phyloP scores from a whole-genome alignment of 163 green algal genomes.

The Chlorella variabilis region DNA sequence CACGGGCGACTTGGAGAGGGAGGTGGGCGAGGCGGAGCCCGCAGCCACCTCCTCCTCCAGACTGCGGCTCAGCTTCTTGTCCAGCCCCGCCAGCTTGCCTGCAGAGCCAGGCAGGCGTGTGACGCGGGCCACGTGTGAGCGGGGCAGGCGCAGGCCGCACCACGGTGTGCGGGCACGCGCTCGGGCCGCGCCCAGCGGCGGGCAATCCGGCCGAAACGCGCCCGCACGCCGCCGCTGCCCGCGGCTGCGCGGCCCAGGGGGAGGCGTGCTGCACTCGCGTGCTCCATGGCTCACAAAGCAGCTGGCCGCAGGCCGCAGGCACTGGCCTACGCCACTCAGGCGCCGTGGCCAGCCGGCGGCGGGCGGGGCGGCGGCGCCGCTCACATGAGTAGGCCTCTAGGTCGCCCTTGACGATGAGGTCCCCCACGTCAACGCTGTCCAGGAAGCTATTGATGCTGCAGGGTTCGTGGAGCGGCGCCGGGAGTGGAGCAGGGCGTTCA shows the following conservation, averaged over 20 bases:
- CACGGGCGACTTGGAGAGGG: slow-evolving; percentile 86
- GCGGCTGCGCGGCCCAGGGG: no score
- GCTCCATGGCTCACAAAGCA: no score
- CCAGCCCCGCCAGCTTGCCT: slow-evolving; percentile 96
- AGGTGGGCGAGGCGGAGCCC: slow-evolving; percentile 64
- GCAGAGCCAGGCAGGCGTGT: slow-evolving; percentile 29
- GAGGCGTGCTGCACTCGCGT: no score
- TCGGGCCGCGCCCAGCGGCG: no score
- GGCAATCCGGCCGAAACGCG: no score
- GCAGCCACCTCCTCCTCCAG: slow-evolving; percentile 92
- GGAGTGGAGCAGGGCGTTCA: neutral
- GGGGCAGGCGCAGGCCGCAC: no score
- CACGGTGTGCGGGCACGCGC: no score
- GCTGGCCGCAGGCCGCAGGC: no score
- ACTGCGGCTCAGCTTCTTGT: slow-evolving; percentile 96
- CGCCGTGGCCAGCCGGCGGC: no score
- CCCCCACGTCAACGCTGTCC: slow-evolving; percentile 90
- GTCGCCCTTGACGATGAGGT: slow-evolving; percentile 90
- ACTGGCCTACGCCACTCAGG: no score
- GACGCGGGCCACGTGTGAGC: no score
- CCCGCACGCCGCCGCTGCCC: no score
- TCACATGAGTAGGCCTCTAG: slow-evolving; percentile 97
- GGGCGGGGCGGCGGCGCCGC: slow-evolving; percentile 13
- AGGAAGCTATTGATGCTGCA: slow-evolving; percentile 80
- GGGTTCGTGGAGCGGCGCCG: neutral